These are phyloP conservation scores for Cyphellophora attinorum DNA, from an alignment of 2,329 filamentous ascomycete genomes.

Conservation along the genomic window DNA sequence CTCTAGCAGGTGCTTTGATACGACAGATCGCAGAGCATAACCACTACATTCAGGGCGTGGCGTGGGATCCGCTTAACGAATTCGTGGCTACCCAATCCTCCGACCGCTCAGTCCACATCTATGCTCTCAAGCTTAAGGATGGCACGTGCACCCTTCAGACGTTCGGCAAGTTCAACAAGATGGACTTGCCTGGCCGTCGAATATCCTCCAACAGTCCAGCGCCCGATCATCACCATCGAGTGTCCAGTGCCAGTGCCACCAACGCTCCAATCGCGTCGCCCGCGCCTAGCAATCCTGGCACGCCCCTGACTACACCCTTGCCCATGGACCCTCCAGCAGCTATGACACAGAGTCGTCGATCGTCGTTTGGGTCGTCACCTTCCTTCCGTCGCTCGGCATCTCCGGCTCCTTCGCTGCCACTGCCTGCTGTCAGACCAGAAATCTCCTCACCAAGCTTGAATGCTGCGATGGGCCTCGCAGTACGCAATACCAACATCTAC, in stretches of 20 bases:
- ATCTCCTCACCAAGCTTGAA: slow-evolving; percentile 67
- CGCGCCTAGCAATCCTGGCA: slow-evolving; percentile 82
- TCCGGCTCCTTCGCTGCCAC: slow-evolving; percentile 82
- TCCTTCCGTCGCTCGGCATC: slow-evolving; percentile 81
- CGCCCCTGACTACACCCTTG: slow-evolving; percentile 76
- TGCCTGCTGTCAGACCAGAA: slow-evolving; percentile 92
- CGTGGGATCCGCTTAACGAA: slow-evolving; percentile 97
- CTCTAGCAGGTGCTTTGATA: slow-evolving; percentile 42
- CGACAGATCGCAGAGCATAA: slow-evolving; percentile 95
- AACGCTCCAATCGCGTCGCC: slow-evolving; percentile 64
- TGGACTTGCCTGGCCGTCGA: slow-evolving; percentile 83
- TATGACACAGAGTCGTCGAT: slow-evolving; percentile 85
- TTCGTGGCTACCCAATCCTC: slow-evolving; percentile 98
- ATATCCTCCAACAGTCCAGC: slow-evolving; percentile 89
- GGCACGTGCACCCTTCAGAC: slow-evolving; percentile 80
- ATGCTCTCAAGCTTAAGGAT: slow-evolving; percentile 91
- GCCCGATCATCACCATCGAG: slow-evolving; percentile 66
- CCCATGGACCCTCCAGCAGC: slow-evolving; percentile 89
- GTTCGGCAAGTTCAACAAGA: slow-evolving; percentile 73
- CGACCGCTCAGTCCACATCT: slow-evolving; percentile 95
- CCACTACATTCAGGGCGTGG: slow-evolving; percentile 95
- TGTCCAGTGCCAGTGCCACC: slow-evolving; percentile 29
- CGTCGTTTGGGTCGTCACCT: slow-evolving; percentile 72
- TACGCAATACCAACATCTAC: slow-evolving; percentile 83
- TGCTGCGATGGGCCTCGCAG: slow-evolving; percentile 47